Evolutionary conservation across 768 basidiomycete genomes (phyloP).

Genomic region (Baorangia bicolor): DNA sequence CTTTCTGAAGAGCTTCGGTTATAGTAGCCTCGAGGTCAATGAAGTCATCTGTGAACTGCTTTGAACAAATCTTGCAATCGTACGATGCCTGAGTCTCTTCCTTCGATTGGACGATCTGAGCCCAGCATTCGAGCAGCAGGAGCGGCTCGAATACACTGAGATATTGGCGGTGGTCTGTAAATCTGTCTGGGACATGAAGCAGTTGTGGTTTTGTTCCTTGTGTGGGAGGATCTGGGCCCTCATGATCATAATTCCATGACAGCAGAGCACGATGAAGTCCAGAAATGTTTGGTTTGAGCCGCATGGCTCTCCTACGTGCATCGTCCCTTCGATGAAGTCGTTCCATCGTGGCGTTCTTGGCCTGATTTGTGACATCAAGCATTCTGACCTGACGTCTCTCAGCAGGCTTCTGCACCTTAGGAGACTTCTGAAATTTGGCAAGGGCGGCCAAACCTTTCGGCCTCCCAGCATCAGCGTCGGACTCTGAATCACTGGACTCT

Average conservation of each 20-base stretch:
- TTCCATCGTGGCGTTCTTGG: conserved; percentile 45
- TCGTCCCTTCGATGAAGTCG: conserved; percentile 58
- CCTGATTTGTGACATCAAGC: conserved; percentile 50
- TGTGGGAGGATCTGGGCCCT: conserved; percentile 61
- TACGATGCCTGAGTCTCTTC: conserved; percentile 56
- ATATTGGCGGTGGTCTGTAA: conserved; percentile 67
- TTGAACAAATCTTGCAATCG: conserved; percentile 62
- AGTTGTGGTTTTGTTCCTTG: conserved; percentile 33
- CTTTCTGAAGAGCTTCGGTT: conserved; percentile 54
- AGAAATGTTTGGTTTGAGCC: conserved; percentile 81
- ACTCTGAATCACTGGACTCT: conserved; percentile 47
- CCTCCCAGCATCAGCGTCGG: conserved; percentile 45
- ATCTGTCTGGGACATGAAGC: conserved; percentile 59
- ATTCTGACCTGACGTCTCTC: conserved; percentile 65
- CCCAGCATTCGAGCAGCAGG: conserved; percentile 87
- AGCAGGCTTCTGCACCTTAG: conserved; percentile 53
- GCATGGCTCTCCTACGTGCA: conserved; percentile 56
- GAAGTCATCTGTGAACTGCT: conserved; percentile 78
- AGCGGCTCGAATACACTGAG: conserved; percentile 78
- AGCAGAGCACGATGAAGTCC: conserved; percentile 74
- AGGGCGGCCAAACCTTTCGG: conserved; percentile 52
- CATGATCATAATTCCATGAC: conserved; percentile 83
- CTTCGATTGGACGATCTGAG: conserved; percentile 77
- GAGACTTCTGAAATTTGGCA: conserved; percentile 58
- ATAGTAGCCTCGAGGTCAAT: conserved; percentile 74